These are phyloP conservation scores for Sarocladiaceae sp. DNA, from an alignment of 2,329 filamentous ascomycete species.

Conservation along the genomic window DNA sequence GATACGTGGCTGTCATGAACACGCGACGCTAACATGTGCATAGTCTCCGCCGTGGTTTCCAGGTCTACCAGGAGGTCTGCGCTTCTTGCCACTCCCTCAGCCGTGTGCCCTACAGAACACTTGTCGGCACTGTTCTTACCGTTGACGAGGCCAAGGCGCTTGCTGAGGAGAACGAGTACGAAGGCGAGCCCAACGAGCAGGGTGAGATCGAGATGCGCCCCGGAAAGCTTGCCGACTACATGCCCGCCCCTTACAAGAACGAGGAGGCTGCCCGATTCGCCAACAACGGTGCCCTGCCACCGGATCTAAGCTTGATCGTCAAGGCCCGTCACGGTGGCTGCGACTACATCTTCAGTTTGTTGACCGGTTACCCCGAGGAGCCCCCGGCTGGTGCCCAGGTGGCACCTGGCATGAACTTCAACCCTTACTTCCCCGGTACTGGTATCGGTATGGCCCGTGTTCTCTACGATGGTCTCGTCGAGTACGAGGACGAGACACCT, in stretches of 20 bases:
- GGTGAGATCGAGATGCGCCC: slow-evolving; percentile 98
- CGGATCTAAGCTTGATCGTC: slow-evolving; percentile 95
- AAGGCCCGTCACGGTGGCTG: slow-evolving; percentile 97
- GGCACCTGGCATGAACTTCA: slow-evolving; percentile 94
- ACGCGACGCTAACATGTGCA: slow-evolving; percentile 7
- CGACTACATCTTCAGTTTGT: slow-evolving; percentile 95
- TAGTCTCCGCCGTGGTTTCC: slow-evolving; percentile 97
- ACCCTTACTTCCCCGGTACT: slow-evolving; percentile 99
- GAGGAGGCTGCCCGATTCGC: slow-evolving; percentile 96
- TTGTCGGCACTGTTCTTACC: slow-evolving; percentile 89
- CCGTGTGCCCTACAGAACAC: slow-evolving; percentile 87
- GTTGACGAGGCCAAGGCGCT: slow-evolving; percentile 97
- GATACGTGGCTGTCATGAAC: background rate
- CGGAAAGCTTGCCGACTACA: slow-evolving; percentile 97
- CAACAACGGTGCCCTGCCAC: slow-evolving; percentile 96
- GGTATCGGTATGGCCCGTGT: slow-evolving; percentile 99
- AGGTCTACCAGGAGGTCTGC: slow-evolving; percentile 99
- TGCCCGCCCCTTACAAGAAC: slow-evolving; percentile 95
- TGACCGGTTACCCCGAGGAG: slow-evolving; percentile 98
- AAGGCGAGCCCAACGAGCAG: slow-evolving; percentile 95
- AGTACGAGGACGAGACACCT: slow-evolving; percentile 95
- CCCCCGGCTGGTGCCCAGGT: slow-evolving; percentile 84
- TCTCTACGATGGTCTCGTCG: slow-evolving; percentile 92
- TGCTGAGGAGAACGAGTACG: slow-evolving; percentile 98
- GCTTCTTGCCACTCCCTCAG: slow-evolving; percentile 94